Percentiles rank a stretch among this genome's conserved stretches.
These are phyloP conservation scores for Jamesozyma lodderae DNA, from an alignment of 805 yeast genomes.

Conservation along the genomic window DNA sequence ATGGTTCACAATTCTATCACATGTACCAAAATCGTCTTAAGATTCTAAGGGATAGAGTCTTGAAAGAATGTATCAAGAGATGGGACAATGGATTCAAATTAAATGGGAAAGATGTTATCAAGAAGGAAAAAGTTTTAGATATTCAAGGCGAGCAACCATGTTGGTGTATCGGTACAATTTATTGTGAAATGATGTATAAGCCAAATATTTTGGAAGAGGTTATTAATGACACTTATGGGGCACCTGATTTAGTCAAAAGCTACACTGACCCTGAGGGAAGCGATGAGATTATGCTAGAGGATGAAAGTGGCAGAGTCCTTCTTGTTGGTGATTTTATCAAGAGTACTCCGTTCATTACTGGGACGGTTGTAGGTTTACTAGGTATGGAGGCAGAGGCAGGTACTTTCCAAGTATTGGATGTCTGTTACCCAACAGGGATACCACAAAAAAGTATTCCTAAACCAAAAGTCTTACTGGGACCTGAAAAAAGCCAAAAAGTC, in stretches of 20 bases:
- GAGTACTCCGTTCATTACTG: conserved; percentile 65
- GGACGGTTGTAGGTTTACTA: conserved; percentile 74
- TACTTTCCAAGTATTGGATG: conserved; percentile 71
- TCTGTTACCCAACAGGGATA: conserved; percentile 58
- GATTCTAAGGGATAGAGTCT: conserved; percentile 38
- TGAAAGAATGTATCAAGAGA: conserved; percentile 37
- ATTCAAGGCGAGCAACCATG: conserved; percentile 39
- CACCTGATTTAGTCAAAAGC: conserved; percentile 34
- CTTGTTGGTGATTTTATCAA: conserved; percentile 54
- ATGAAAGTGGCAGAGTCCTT: conserved; percentile 81
- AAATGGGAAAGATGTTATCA: conserved; percentile 30
- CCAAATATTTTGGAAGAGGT: conserved; percentile 82
- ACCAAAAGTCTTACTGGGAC: not conserved
- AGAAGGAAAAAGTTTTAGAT: conserved; percentile 37
- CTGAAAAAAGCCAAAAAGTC: conserved; percentile 30
- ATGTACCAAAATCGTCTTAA: conserved; percentile 47
- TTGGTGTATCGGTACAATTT: conserved; percentile 84
- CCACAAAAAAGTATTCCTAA: conserved; percentile 39
- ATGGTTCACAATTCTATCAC: conserved; percentile 48
- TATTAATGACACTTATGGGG: conserved; percentile 41
- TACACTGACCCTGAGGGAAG: conserved; percentile 46
- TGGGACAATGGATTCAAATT: conserved; percentile 47
- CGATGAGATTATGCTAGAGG: conserved; percentile 71
- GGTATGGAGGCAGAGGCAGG: conserved; percentile 86
- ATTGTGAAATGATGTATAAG: conserved; percentile 74